Evolutionary conservation across 73 alveolate species (phyloP), one percentile per base, ranked within the genome.

Genomic region (Uronychia setigera): DNA sequence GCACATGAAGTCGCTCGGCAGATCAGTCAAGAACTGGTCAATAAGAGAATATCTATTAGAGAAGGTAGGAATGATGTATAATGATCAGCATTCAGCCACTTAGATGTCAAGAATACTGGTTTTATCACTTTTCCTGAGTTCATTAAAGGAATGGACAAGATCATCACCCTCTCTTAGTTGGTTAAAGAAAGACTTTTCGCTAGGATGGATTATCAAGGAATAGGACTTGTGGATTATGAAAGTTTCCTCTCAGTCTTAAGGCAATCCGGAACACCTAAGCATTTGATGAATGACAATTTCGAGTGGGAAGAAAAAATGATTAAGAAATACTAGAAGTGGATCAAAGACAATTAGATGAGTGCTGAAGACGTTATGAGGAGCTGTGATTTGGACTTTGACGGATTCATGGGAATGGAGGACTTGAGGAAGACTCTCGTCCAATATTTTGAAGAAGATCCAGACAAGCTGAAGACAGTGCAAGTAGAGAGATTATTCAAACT

Each of bases 301-400:
- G 94, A 92, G 78, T 96, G 99, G 98, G 99, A 96, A 87, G 76
- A 92, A 31, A 95, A 88, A 33, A 88, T 93, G 78, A 78, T 96
- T 29, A 81, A 83, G 76, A 74, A 89, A 60, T 85, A 94, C 35
- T 83, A 96, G 88, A 75, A 87, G 35, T 96, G 99, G 99, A 92
- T 95, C 57, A 5, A 79, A 30, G 84, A 85, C 29, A 94, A 89
- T 31, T 82, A 90, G 11, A 80, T 96, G 19, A 92, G 95, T 19
- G 95, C 93, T 59, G 97, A 94, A 46, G 98, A 96, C 76, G 98
- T 95, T 1, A 88, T 96, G 60, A 89, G 95, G 77, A 84, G 94
- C 60, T 94, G 94, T 75, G 99, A 96, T 78, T 79, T 87, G 77
- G 98, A 94, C 91, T 96, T 96, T 80, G 98, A 96, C 84, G 98